Conservation (phyloP, 2,329 filamentous ascomycete species). For the Cercospora sp. region DNA sequence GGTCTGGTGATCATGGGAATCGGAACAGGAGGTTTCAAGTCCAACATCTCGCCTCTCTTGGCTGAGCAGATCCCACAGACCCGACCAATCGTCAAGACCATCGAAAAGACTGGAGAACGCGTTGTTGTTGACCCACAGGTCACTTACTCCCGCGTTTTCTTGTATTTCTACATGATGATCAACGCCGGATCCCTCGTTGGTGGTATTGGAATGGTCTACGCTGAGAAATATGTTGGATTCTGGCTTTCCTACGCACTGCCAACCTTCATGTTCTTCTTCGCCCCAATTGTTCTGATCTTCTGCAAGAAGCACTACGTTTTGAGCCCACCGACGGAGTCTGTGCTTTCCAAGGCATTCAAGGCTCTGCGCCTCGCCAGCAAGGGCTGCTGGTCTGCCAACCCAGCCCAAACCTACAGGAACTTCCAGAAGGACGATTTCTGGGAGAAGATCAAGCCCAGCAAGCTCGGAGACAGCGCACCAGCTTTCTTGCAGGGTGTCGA, state of each 20-base stretch:
- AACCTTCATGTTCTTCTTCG: slow-evolving; percentile 64
- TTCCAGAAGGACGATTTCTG: slow-evolving; percentile 59
- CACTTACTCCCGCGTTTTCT: slow-evolving; percentile 50
- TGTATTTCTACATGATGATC: slow-evolving; percentile 72
- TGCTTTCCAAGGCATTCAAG: slow-evolving; percentile 65
- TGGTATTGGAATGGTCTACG: slow-evolving; percentile 64
- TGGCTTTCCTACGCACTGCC: slow-evolving; percentile 64
- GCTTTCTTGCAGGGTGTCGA: slow-evolving; percentile 75
- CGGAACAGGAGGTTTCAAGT: slow-evolving; percentile 78
- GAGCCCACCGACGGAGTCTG: slow-evolving; percentile 65
- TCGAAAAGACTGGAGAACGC: slow-evolving; percentile 45
- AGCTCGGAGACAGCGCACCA: slow-evolving; percentile 59
- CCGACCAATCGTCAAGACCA: slow-evolving; percentile 42
- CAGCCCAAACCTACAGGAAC: slow-evolving; percentile 59
- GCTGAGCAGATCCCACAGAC: slow-evolving; percentile 50
- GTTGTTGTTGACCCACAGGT: slow-evolving; percentile 50
- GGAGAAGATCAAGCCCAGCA: slow-evolving; percentile 68
- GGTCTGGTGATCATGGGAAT: slow-evolving; percentile 68
- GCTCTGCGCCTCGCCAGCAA: slow-evolving; percentile 64
- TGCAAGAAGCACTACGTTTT: slow-evolving; percentile 55
- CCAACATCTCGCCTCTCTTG: slow-evolving; percentile 63
- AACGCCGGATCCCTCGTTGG: slow-evolving; percentile 66
- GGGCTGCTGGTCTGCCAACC: slow-evolving; percentile 58
- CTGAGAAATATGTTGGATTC: slow-evolving; percentile 67
- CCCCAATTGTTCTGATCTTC: slow-evolving; percentile 55